Conservation (phyloP, 192 early-diverging fungal genomes). For the Cetraspora pellucida region DNA sequence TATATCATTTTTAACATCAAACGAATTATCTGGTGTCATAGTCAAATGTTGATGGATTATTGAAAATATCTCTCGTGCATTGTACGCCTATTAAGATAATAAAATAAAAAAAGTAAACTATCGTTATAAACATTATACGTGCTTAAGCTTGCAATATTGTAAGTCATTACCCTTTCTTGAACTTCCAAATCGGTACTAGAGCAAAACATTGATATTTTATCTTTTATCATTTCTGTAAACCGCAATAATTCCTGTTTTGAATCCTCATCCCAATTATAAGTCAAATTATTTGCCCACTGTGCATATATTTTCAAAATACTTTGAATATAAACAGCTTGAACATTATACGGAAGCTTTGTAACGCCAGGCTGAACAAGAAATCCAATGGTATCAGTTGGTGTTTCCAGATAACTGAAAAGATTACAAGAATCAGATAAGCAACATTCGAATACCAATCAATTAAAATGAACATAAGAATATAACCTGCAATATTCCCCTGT, state of each 20-base stretch:
- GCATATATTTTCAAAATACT: constrained; percentile 72
- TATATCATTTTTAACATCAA: not conserved
- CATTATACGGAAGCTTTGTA: constrained; percentile 53
- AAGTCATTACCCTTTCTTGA: constrained; percentile 66
- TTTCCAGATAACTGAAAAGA: constrained; percentile 37
- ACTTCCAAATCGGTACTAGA: constrained; percentile 72
- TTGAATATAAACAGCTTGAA: constrained; percentile 73
- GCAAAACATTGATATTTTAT: constrained; percentile 52
- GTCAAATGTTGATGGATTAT: constrained; percentile 49
- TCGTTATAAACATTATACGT: constrained; percentile 27
- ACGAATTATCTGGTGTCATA: constrained; percentile 35
- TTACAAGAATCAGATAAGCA: not conserved
- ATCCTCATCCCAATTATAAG: constrained; percentile 56
- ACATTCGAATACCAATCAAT: not conserved
- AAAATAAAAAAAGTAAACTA: constrained; percentile 20
- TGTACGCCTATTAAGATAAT: constrained; percentile 44
- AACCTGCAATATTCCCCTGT: constrained; percentile 84
- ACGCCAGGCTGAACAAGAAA: constrained; percentile 48
- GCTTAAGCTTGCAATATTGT: not conserved
- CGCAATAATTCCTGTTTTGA: constrained; percentile 51
- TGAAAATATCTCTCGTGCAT: constrained; percentile 52
- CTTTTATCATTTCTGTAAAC: constrained; percentile 48
- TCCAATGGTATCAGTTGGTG: constrained; percentile 44
- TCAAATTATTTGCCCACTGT: constrained; percentile 57
- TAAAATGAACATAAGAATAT: not conserved